Conservation (phyloP, 2,329 filamentous ascomycete genomes). For the Dendryphion nanum region DNA sequence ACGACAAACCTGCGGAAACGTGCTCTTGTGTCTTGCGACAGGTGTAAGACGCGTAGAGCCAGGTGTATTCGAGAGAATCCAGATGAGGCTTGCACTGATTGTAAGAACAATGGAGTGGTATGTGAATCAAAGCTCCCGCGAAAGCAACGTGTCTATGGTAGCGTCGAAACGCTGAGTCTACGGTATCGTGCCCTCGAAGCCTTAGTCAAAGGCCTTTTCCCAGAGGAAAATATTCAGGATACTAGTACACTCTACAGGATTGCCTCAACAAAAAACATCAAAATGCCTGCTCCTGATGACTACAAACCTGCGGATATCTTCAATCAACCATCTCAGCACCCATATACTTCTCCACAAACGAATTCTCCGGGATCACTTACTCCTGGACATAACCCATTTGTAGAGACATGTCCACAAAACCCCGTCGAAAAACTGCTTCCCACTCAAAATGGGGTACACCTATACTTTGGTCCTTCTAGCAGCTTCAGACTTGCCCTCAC, state of each 20-base stretch:
- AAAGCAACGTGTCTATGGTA: conserved; percentile 47
- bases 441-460: conserved; percentile 12
- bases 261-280: conserved; percentile 38
- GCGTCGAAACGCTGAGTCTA: conserved; percentile 46
- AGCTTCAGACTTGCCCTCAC: conserved; percentile 24
- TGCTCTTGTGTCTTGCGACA: conserved; percentile 30
- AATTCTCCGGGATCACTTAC: neutral
- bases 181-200: conserved; percentile 45
- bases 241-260: conserved; percentile 42
- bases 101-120: conserved; percentile 37
- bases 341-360: neutral
- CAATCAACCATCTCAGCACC: conserved; percentile 2
- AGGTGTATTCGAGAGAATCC: conserved; percentile 27
- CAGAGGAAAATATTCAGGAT: conserved; percentile 39
- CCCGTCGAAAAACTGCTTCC: neutral
- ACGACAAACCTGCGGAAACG: conserved; percentile 16
- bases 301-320: conserved; percentile 28
- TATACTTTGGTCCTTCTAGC: conserved; percentile 29
- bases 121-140: conserved; percentile 47
- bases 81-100: conserved; percentile 39
- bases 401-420: neutral
- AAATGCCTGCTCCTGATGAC: conserved; percentile 35
- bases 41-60: conserved; percentile 28
- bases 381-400: neutral
- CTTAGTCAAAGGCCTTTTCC: conserved; percentile 43